Conservation (phyloP, 331 rosid species). For the Quercus lobata region DNA sequence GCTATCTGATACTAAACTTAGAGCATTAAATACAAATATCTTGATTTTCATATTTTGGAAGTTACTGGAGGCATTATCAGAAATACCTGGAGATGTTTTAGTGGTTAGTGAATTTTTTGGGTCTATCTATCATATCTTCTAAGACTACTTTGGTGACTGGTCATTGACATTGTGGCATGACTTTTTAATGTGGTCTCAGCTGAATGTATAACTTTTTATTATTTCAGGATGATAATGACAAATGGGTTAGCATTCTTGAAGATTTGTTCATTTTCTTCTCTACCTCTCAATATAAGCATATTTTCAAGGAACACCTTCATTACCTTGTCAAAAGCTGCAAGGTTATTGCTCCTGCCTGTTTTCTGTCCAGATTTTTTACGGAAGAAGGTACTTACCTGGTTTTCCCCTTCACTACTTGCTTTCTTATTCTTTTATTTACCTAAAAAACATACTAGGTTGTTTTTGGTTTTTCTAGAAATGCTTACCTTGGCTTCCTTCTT, state of each 20-base stretch:
- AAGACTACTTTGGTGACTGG: conserved; percentile 4
- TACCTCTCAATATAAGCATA: conserved; percentile 51
- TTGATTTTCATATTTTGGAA: conserved; percentile 79
- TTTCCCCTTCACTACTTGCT: conserved; percentile 5
- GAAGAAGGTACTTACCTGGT: conserved; percentile 60
- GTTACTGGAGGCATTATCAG: conserved; percentile 46
- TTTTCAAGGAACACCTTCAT: conserved; percentile 65
- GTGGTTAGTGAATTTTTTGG: conserved; percentile 46
- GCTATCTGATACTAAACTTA: conserved; percentile 37
- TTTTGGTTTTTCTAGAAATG: neutral
- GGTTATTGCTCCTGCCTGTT: conserved; percentile 47
- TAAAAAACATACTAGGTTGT: neutral
- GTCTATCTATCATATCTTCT: neutral
- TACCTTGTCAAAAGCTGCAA: conserved; percentile 58
- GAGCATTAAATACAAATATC: conserved; percentile 46
- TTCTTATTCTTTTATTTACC: conserved; percentile 13
- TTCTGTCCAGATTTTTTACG: conserved; percentile 63
- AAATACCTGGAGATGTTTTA: conserved; percentile 38
- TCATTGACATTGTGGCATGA: neutral
- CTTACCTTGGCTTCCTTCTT: neutral
- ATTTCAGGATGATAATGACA: conserved; percentile 61
- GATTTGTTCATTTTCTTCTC: conserved; percentile 75
- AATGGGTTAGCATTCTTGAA: conserved; percentile 53
- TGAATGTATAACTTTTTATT: conserved; percentile 15
- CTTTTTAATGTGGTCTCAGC: neutral